Percentiles rank a stretch among this genome's conserved stretches.
Conservation (phyloP, 2,329 filamentous ascomycete genomes). For the Colletotrichum aenigma region DNA sequence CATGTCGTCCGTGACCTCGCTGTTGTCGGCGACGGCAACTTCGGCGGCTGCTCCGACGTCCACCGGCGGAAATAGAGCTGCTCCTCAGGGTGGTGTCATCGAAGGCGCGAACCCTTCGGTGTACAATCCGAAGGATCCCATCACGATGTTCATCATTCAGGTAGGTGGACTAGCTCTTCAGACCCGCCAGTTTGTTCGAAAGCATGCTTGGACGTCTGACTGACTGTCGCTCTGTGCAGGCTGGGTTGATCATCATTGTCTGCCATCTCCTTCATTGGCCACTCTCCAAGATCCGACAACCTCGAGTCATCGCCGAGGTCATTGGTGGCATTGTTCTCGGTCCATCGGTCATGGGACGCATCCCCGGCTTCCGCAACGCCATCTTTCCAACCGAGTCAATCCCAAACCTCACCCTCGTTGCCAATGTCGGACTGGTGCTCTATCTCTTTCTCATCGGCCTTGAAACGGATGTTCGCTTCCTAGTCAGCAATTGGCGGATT, state of each 20-base stretch:
- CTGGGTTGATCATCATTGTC: constrained; percentile 51
- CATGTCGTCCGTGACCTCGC: constrained; percentile 4
- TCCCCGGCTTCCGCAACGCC: constrained; percentile 75
- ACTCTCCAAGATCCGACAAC: constrained; percentile 77
- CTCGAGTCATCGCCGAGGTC: constrained; percentile 84
- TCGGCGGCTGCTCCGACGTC: constrained; percentile 31
- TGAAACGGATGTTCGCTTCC: constrained; percentile 81
- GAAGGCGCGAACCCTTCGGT: constrained; percentile 72
- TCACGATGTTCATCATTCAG: constrained; percentile 80
- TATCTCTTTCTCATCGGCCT: constrained; percentile 89
- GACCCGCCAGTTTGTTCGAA: neutral
- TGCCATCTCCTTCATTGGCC: constrained; percentile 70
- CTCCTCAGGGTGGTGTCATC: constrained; percentile 65
- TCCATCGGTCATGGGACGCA: constrained; percentile 85
- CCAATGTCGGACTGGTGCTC: constrained; percentile 82
- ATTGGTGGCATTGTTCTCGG: constrained; percentile 85
- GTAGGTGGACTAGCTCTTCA: constrained; percentile 24
- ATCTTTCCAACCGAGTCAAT: constrained; percentile 82
- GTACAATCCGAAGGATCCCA: constrained; percentile 74
- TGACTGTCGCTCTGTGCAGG: constrained; percentile 21
- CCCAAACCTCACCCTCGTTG: constrained; percentile 75
- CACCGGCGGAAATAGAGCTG: constrained; percentile 27
- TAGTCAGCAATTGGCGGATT: constrained; percentile 80
- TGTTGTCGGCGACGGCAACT: constrained; percentile 23
- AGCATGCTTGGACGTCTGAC: neutral